Percentiles rank a stretch among this genome's conserved stretches.
phyloP scores from a whole-genome alignment of 345 rosid genomes.

The Linum trigynum region DNA sequence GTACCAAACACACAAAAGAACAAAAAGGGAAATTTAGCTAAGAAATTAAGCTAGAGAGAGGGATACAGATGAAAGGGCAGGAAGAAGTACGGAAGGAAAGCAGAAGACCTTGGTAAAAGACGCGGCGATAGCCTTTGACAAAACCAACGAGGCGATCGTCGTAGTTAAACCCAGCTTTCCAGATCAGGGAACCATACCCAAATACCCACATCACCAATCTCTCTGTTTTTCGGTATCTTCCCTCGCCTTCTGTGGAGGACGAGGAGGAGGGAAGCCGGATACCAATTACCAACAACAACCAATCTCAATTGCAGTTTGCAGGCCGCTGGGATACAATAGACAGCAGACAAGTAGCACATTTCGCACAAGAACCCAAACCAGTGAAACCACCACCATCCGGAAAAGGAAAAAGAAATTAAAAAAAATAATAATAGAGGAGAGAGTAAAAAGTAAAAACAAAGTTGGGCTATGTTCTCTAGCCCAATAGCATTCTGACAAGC shows the following conservation, averaged over 20 bases:
- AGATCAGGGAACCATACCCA: constrained; percentile 74
- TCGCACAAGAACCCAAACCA: too few relatives aligned
- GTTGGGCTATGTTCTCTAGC: too few relatives aligned
- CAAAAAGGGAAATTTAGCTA: neutral
- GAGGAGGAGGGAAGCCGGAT: too few relatives aligned
- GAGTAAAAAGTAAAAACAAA: too few relatives aligned
- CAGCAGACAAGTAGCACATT: too few relatives aligned
- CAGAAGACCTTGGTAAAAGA: constrained; percentile 63
- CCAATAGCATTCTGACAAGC: too few relatives aligned
- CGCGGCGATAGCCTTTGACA: constrained; percentile 76
- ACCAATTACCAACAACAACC: too few relatives aligned
- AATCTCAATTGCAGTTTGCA: too few relatives aligned
- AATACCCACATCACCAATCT: constrained; percentile 84
- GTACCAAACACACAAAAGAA: constrained; percentile 2
- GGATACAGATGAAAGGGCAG: neutral
- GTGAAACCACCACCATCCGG: too few relatives aligned
- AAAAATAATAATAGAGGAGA: too few relatives aligned
- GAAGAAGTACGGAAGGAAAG: neutral
- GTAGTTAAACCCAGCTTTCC: constrained; percentile 69
- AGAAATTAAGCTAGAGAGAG: neutral
- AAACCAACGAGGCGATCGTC: constrained; percentile 72
- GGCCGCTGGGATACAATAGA: too few relatives aligned
- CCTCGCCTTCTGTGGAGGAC: neutral
- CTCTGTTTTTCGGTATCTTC: neutral
- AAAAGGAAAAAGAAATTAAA: too few relatives aligned